Percentiles rank a stretch among this genome's conserved stretches.
These are phyloP conservation scores for Leccinum subgranulosum DNA, from an alignment of 768 basidiomycete genomes.

Conservation along the genomic window DNA sequence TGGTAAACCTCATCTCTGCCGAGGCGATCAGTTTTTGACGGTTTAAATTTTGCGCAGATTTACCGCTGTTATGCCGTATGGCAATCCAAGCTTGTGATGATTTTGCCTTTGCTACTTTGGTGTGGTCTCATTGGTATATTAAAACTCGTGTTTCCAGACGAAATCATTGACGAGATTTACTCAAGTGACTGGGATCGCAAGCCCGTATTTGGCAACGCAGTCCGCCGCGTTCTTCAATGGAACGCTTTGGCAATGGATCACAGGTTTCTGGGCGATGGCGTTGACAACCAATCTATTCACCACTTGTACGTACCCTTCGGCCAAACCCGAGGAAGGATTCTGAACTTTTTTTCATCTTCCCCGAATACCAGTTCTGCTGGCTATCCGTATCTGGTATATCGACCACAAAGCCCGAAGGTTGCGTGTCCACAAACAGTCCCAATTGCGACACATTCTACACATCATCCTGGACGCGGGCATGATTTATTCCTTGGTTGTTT, in stretches of 20 bases:
- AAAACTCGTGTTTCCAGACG: not conserved
- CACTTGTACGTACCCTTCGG: not conserved
- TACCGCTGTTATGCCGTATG: not conserved
- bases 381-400: not conserved
- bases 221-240: not conserved
- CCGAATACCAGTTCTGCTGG: not conserved
- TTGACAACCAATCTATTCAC: conserved; percentile 1
- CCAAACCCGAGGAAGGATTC: not conserved
- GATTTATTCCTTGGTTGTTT: conserved; percentile 1
- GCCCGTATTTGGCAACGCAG: conserved; percentile 12
- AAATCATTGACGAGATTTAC: not conserved
- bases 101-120: not conserved
- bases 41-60: not conserved
- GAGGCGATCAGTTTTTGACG: not conserved
- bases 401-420: not conserved
- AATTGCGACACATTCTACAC: not conserved
- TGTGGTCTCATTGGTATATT: not conserved
- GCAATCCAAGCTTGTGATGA: not conserved
- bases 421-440: not conserved
- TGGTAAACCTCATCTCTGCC: not conserved
- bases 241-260: not conserved
- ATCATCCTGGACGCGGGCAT: conserved; percentile 6
- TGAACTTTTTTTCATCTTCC: not conserved
- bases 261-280: not conserved
- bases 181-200: conserved; percentile 14